Percentiles rank a stretch among this genome's conserved stretches.
Conservation (phyloP, 2,329 filamentous ascomycete species). For the Fusarium tuaranense region DNA sequence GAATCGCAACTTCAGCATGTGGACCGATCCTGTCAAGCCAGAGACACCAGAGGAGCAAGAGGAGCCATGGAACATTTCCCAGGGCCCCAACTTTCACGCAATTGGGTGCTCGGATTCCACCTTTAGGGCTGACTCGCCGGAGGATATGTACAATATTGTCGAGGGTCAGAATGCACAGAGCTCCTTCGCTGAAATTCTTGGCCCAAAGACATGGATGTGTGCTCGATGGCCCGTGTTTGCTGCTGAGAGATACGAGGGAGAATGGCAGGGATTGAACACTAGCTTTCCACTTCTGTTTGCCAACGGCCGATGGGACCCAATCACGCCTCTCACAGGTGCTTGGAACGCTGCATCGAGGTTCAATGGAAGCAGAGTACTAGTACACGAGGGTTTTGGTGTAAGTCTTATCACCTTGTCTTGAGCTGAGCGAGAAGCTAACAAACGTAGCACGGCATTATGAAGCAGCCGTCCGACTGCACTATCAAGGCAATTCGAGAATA, state of each 20-base stretch:
- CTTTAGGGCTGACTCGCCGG: slow-evolving; percentile 6
- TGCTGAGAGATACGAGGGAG: neutral
- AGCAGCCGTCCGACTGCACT: slow-evolving; percentile 20
- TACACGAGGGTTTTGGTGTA: slow-evolving; percentile 1
- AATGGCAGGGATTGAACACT: neutral
- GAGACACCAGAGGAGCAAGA: neutral
- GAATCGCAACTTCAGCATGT: neutral
- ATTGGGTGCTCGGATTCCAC: slow-evolving; percentile 17
- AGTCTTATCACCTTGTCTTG: neutral
- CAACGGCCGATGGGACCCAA: slow-evolving; percentile 7
- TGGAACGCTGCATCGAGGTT: slow-evolving; percentile 1
- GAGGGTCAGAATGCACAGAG: slow-evolving; percentile 3
- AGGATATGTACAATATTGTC: slow-evolving; percentile 19
- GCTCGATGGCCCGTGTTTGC: slow-evolving; percentile 4
- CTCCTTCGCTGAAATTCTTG: neutral
- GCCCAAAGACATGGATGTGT: neutral
- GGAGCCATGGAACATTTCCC: neutral
- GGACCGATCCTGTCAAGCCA: neutral
- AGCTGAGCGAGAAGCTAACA: neutral
- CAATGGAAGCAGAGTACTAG: neutral
- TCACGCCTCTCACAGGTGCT: slow-evolving; percentile 2
- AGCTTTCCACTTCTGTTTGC: neutral
- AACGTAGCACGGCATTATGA: slow-evolving; percentile 15
- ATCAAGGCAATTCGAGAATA: slow-evolving; percentile 11
- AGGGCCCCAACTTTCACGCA: neutral